phyloP scores from a whole-genome alignment of 805 yeast genomes.

The Zygotorulaspora sp. region DNA sequence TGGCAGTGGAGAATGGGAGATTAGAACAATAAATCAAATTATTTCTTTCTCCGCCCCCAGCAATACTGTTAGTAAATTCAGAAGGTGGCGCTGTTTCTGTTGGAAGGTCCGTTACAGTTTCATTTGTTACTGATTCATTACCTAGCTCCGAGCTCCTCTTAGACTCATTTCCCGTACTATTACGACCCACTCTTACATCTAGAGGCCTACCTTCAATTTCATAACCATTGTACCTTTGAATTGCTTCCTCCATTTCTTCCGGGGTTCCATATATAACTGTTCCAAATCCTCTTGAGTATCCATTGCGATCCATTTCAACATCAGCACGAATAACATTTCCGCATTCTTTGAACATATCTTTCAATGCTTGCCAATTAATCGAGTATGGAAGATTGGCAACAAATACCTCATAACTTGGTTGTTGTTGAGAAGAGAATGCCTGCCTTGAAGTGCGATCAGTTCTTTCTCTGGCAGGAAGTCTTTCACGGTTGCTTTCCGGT shows the following conservation, averaged over 20 bases:
- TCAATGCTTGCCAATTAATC: slow-evolving; percentile 73
- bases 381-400: slow-evolving; percentile 80
- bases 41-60: slow-evolving; percentile 57
- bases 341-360: slow-evolving; percentile 71
- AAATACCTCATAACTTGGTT: slow-evolving; percentile 50
- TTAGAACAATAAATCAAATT: slow-evolving; percentile 65
- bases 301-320: slow-evolving; percentile 57
- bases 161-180: slow-evolving; percentile 14
- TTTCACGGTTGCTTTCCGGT: slow-evolving; percentile 40
- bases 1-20: slow-evolving; percentile 85
- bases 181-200: slow-evolving; percentile 71
- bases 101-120: slow-evolving; percentile 38
- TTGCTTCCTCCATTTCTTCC: slow-evolving; percentile 69
- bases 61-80: slow-evolving; percentile 63
- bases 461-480: slow-evolving; percentile 16
- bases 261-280: slow-evolving; percentile 63
- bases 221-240: slow-evolving; percentile 62
- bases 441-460: slow-evolving; percentile 19
- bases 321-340: slow-evolving; percentile 83
- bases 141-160: slow-evolving; percentile 18
- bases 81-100: slow-evolving; percentile 19
- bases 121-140: slow-evolving; percentile 5
- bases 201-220: slow-evolving; percentile 71
- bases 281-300: slow-evolving; percentile 84
- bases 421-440: slow-evolving; percentile 35